These are phyloP conservation scores for Omphalotus guepiniiformis DNA, from an alignment of 768 basidiomycete species.

Conservation along the genomic window DNA sequence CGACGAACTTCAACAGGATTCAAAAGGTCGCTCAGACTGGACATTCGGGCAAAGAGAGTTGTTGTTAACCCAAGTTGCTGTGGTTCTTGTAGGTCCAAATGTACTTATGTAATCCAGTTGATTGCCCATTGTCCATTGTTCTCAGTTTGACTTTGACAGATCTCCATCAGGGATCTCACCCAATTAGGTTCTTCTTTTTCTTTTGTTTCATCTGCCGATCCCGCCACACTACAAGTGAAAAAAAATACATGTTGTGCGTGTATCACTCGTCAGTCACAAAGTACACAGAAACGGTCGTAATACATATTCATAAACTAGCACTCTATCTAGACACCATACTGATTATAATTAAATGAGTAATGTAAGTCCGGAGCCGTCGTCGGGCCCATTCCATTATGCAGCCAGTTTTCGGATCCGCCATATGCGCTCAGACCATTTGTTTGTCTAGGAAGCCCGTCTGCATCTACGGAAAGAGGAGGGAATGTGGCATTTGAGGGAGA, in stretches of 20 bases:
- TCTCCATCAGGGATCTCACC: too few species aligned
- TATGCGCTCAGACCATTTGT: neutral
- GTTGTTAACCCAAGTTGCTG: neutral
- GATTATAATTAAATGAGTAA: conserved; percentile 8
- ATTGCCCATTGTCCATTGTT: conserved; percentile 3
- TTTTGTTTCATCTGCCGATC: neutral
- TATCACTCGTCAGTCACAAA: too few species aligned
- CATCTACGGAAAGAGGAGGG: neutral
- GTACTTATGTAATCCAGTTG: conserved; percentile 1
- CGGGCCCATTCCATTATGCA: conserved; percentile 2
- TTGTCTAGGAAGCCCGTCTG: neutral
- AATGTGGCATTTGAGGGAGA: neutral
- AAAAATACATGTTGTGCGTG: too few species aligned
- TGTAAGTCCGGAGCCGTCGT: conserved; percentile 3
- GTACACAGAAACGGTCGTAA: too few species aligned
- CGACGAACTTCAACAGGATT: conserved; percentile 46
- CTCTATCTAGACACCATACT: conserved; percentile 10
- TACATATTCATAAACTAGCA: too few species aligned
- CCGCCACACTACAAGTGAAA: conserved; percentile 6
- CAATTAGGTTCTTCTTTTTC: neutral
- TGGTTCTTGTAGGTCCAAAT: conserved; percentile 24
- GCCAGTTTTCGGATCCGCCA: neutral
- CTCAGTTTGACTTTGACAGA: neutral
- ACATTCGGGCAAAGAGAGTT: conserved; percentile 33
- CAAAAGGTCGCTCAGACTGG: conserved; percentile 50